Conservation (phyloP, 306 rosid species). For the Pterocarpus macrocarpus region DNA sequence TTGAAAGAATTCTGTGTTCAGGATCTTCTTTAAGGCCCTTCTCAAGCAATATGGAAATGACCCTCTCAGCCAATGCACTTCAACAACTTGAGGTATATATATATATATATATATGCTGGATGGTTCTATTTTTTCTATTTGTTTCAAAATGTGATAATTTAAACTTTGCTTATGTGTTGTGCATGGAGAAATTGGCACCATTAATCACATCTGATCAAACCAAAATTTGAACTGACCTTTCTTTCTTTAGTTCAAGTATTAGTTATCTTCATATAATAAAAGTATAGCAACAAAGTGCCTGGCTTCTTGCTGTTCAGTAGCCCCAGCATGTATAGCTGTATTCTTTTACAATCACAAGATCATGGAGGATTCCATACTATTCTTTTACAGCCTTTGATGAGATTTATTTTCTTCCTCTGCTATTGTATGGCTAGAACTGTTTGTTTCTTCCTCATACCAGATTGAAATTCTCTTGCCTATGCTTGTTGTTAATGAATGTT, state of each 20-base stretch:
- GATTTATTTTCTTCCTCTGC: conserved; percentile 11
- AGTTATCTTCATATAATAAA: not conserved
- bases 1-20: conserved; percentile 72
- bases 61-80: conserved; percentile 89
- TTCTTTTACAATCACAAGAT: conserved; percentile 24
- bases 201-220: conserved; percentile 23
- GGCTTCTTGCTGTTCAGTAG: conserved; percentile 9
- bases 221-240: conserved; percentile 1
- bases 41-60: conserved; percentile 79
- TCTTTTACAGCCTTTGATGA: conserved; percentile 15
- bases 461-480: conserved; percentile 26
- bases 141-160: conserved; percentile 13
- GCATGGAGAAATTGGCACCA: conserved; percentile 23
- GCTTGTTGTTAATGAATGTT: conserved; percentile 33
- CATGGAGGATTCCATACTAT: not conserved
- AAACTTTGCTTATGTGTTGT: conserved; percentile 5
- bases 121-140: conserved; percentile 27
- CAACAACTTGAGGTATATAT: conserved; percentile 88
- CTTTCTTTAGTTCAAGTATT: conserved; percentile 21
- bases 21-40: conserved; percentile 89
- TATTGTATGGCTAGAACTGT: conserved; percentile 37
- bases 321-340: conserved; percentile 17
- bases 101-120: conserved; percentile 6
- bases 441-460: conserved; percentile 26
- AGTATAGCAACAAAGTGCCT: conserved; percentile 5